phyloP scores from a whole-genome alignment of 306 rosid species.

The Leucaena leucocephala region DNA sequence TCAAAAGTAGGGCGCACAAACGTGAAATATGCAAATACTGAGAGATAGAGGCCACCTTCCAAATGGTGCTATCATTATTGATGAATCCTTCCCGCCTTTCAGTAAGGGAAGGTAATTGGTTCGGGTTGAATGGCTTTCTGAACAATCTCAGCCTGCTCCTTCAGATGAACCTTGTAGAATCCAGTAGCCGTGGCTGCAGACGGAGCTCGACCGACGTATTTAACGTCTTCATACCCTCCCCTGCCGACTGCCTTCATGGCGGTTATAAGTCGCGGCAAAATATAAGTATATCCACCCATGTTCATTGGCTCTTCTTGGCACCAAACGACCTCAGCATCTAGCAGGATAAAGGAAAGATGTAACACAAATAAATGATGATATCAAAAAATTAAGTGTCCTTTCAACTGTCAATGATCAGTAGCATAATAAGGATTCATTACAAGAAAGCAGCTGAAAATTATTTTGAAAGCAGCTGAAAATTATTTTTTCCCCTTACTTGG shows the following conservation, averaged over 20 bases:
- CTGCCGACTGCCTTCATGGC: constrained; percentile 76
- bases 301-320: constrained; percentile 98
- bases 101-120: constrained; percentile 54
- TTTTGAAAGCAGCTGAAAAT: constrained; percentile 9
- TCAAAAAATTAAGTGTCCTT: neutral
- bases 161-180: constrained; percentile 72
- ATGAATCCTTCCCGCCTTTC: constrained; percentile 6
- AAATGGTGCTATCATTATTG: neutral
- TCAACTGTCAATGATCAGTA: constrained; percentile 1
- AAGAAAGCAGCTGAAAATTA: constrained; percentile 13
- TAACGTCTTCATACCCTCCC: constrained; percentile 72
- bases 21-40: neutral
- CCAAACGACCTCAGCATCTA: constrained; percentile 97
- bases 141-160: constrained; percentile 80
- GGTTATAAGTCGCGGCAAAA: constrained; percentile 70
- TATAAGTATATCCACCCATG: constrained; percentile 88
- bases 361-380: neutral
- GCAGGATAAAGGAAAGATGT: constrained; percentile 31
- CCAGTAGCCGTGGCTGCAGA: constrained; percentile 96
- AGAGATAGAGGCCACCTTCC: constrained; percentile 2
- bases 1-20: neutral
- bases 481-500: constrained; percentile 63
- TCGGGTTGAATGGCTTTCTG: constrained; percentile 77
- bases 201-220: constrained; percentile 86
- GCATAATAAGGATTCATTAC: neutral